Evolutionary conservation across 371 early-diverging fungal species (phyloP).

Genomic region (Mucor ambiguus): DNA sequence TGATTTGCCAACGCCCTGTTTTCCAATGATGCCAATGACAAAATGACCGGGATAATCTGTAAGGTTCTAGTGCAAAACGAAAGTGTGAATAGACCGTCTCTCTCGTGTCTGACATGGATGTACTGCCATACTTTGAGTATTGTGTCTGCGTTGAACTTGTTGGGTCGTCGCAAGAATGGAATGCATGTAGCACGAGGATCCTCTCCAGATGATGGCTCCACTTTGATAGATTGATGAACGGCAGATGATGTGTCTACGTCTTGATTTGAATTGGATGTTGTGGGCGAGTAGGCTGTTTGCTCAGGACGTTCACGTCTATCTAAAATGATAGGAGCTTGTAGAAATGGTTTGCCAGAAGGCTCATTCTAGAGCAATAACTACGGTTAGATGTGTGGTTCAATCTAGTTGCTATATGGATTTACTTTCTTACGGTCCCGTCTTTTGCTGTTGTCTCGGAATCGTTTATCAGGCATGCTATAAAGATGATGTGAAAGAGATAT

Average conservation of each 20-base stretch:
- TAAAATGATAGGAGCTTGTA: constrained; percentile 25
- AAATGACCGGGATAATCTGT: constrained; percentile 77
- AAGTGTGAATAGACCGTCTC: not conserved
- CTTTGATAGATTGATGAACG: not conserved
- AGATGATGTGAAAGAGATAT: too few relatives aligned
- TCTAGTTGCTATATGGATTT: not conserved
- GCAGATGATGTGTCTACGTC: not conserved
- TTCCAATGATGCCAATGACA: constrained; percentile 73
- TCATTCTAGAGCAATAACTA: not conserved
- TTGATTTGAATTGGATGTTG: not conserved
- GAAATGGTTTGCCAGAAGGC: constrained; percentile 7
- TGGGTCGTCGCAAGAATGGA: constrained; percentile 21
- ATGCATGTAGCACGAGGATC: not conserved
- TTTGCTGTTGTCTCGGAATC: constrained; percentile 5
- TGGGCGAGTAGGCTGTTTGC: not conserved
- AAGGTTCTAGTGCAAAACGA: constrained; percentile 2
- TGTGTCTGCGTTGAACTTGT: constrained; percentile 22
- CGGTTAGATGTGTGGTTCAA: not conserved
- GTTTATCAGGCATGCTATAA: constrained; percentile 4
- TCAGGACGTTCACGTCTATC: constrained; percentile 24
- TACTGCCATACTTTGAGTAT: constrained; percentile 15
- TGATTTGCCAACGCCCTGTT: constrained; percentile 74
- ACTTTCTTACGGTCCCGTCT: constrained; percentile 16
- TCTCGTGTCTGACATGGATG: not conserved
- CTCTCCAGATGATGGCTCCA: not conserved